A percentile compares a stretch with the other conserved stretches of the same genome.
Conservation (phyloP, 139 green algal genomes). For the Ulvella scutata region DNA sequence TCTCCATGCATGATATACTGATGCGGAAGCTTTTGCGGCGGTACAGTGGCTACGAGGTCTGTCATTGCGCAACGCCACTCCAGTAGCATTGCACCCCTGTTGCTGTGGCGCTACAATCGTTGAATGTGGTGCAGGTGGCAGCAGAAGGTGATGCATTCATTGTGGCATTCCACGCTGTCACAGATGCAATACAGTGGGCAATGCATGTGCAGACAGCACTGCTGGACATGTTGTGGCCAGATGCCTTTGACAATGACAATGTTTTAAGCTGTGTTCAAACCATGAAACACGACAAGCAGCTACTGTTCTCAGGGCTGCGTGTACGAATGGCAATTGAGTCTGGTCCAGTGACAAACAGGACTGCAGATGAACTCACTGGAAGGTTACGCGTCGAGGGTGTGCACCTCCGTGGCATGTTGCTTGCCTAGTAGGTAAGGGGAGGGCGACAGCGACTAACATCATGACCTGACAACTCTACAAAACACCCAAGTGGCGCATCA, state of each 20-base stretch:
- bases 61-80: too few species aligned
- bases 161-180: constrained; percentile 24
- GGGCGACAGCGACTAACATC: not conserved
- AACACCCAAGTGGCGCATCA: not conserved
- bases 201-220: constrained; percentile 17
- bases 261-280: not conserved
- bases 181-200: constrained; percentile 23
- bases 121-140: too few species aligned
- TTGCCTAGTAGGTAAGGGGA: not conserved
- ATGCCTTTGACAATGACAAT: not conserved
- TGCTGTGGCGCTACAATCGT: too few species aligned
- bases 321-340: constrained; percentile 2
- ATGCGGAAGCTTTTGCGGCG: not conserved
- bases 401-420: not conserved
- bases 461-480: not conserved
- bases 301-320: not conserved
- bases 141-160: constrained; percentile 33
- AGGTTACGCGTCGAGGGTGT: not conserved
- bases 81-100: too few species aligned
- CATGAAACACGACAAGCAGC: not conserved
- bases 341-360: not conserved
- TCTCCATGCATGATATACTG: constrained; percentile 21
- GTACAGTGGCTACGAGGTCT: constrained; percentile 19
- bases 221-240: constrained; percentile 7
- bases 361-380: not conserved